Evolutionary conservation across 768 basidiomycete species (phyloP).

Genomic region (Boletus rufocinnamomeus): DNA sequence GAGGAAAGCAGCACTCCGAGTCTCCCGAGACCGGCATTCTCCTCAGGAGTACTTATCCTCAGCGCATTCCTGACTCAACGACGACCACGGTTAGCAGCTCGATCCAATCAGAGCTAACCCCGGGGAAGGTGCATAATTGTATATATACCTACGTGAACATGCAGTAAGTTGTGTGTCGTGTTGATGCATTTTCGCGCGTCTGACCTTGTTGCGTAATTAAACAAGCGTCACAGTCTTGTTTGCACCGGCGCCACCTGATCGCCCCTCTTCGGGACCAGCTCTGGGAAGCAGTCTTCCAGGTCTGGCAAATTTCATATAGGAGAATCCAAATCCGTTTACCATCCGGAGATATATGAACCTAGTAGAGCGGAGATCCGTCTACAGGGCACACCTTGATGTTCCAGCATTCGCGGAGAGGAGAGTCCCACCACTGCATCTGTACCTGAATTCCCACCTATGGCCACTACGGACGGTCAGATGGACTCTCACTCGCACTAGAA

Average conservation of each 20-base stretch:
- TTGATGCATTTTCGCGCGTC: neutral
- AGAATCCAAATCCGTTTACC: too few species aligned
- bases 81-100: neutral
- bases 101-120: neutral
- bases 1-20: too few species aligned
- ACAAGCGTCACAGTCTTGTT: neutral
- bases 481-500: neutral
- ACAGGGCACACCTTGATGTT: too few species aligned
- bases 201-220: neutral
- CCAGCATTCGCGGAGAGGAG: too few species aligned
- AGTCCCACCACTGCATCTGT: neutral
- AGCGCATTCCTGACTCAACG: neutral
- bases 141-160: neutral
- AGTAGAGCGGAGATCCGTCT: neutral
- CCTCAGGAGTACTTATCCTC: neutral
- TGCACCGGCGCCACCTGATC: neutral
- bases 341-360: neutral
- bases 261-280: neutral
- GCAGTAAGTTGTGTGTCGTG: neutral
- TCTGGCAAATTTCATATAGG: neutral
- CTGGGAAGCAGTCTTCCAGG: neutral
- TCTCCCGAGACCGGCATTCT: neutral
- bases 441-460: conserved; percentile 1
- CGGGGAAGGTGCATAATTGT: neutral
- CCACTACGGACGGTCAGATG: neutral